These are phyloP conservation scores for Metschnikowia picachoensis DNA, from an alignment of 805 yeast species.

Conservation along the genomic window DNA sequence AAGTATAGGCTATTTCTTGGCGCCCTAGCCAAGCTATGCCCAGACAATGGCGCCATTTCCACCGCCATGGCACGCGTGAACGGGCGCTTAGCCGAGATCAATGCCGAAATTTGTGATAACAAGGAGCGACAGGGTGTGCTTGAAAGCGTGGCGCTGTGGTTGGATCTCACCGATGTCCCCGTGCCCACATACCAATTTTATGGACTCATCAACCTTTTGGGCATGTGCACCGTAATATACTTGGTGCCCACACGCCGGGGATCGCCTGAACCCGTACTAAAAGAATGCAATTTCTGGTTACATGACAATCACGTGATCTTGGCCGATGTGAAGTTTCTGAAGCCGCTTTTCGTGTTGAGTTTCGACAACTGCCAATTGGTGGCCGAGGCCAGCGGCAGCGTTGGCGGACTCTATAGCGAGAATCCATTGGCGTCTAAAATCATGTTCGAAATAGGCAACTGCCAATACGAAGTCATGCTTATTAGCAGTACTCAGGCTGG, in stretches of 20 bases:
- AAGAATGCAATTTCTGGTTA: constrained; percentile 5
- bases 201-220: constrained; percentile 6
- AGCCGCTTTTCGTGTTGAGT: constrained; percentile 7
- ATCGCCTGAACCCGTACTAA: constrained; percentile 1
- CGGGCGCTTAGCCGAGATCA: constrained; percentile 5
- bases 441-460: constrained; percentile 4
- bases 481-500: background rate
- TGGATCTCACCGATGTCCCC: constrained; percentile 1
- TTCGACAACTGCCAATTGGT: constrained; percentile 3
- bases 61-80: constrained; percentile 6
- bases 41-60: background rate
- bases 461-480: constrained; percentile 12
- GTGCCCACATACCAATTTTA: constrained; percentile 1
- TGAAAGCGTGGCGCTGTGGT: constrained; percentile 2
- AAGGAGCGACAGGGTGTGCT: constrained; percentile 6
- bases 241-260: constrained; percentile 3
- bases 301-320: constrained; percentile 8
- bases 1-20: constrained; percentile 14
- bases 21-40: constrained; percentile 3
- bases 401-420: constrained; percentile 7
- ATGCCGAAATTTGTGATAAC: constrained; percentile 6
- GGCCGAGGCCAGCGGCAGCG: background rate
- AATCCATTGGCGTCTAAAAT: constrained; percentile 1
- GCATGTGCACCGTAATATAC: constrained; percentile 4
- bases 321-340: background rate